Evolutionary conservation across 2,329 filamentous ascomycete genomes (phyloP), one percentile per base, ranked within the genome.

Genomic region (Ophiocordyceps unilateralis): DNA sequence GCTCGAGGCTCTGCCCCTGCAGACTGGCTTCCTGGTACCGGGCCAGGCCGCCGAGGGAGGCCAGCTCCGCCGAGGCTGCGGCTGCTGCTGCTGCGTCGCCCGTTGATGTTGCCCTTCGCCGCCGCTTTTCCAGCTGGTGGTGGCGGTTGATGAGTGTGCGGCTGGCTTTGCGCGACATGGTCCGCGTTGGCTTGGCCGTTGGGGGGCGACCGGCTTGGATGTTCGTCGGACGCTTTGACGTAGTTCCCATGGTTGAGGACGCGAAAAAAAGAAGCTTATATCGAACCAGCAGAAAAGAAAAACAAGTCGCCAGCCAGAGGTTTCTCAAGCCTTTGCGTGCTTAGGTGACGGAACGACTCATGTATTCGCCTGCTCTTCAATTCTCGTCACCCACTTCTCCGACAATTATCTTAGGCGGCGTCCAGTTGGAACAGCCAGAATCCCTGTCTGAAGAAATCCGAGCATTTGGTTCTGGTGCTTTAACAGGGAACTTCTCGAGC

Each of bases 11-110:
- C 55, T 83, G 78, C 14, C 78, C 78, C 45, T 78, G 73, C n/a
- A 82, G 65, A 56, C 78, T 82, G 23, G 78, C 78, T 51, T 71
- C 68, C 52, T 83, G 78, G 49, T 83, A 83, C 43, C 65, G 67
- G 42, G 74, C 65, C 21, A 83, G 62, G 0, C 78, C 78, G 4
- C 78, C 78, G 3, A 78, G 58, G 4, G 65, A 64, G 32, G 68
- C 59, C 39, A 82, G 72, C 50, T 81, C 66, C 1, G 65, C 62
- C 20, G 68, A 56, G 19, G 79, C 60, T 5, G 60, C 58, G 34
- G 65, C 68, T 44, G 67, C 64, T 1, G 59, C 55, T 43, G 58
- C 55, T 39, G 48, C 53, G 51, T 82, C 73, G 8, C 76, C 75
- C 41, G 66, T 66, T 15, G 47, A 51, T 20, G 64, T 60, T 12